These are phyloP conservation scores for Orbilia quercus DNA, from an alignment of 2,329 filamentous ascomycete genomes.

Conservation along the genomic window DNA sequence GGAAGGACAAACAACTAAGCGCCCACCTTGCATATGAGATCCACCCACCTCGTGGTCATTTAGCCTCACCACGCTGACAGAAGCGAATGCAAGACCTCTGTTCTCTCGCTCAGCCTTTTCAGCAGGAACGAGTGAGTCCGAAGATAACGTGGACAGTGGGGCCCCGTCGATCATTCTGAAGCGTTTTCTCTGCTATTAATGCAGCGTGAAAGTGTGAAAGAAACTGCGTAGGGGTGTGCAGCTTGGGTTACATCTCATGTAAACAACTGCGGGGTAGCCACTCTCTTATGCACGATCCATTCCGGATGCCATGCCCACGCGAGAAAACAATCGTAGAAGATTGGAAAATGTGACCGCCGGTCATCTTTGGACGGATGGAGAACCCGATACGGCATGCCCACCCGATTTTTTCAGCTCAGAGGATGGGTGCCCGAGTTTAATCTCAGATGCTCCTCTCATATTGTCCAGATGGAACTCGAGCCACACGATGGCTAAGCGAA, in stretches of 20 bases:
- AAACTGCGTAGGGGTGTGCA: constrained; percentile 45
- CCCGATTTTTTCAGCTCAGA: constrained; percentile 3
- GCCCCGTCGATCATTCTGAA: constrained; percentile 12
- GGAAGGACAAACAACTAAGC: constrained; percentile 44
- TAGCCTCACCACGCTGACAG: constrained; percentile 49
- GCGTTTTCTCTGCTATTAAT: constrained; percentile 9
- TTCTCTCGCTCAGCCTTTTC: no score
- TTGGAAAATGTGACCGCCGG: constrained; percentile 26
- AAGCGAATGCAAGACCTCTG: constrained; percentile 45
- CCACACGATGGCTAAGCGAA: constrained; percentile 51
- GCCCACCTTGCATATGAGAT: constrained; percentile 35
- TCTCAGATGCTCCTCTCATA: constrained; percentile 9
- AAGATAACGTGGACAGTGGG: constrained; percentile 13
- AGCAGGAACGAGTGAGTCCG: constrained; percentile 41
- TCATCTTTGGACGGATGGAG: constrained; percentile 27
- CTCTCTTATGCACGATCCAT: constrained; percentile 32
- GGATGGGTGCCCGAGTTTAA: constrained; percentile 1
- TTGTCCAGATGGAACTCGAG: constrained; percentile 21
- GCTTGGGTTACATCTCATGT: constrained; percentile 48
- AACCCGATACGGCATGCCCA: constrained; percentile 25
- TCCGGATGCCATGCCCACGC: constrained; percentile 51
- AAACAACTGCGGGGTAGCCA: constrained; percentile 32
- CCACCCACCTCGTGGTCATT: constrained; percentile 53
- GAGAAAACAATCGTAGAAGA: constrained; percentile 18
- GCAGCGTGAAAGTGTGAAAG: constrained; percentile 37